Percentiles rank a stretch among this genome's conserved stretches.
Conservation (phyloP, 768 basidiomycete genomes). For the Termitomyces eurrhizus region DNA sequence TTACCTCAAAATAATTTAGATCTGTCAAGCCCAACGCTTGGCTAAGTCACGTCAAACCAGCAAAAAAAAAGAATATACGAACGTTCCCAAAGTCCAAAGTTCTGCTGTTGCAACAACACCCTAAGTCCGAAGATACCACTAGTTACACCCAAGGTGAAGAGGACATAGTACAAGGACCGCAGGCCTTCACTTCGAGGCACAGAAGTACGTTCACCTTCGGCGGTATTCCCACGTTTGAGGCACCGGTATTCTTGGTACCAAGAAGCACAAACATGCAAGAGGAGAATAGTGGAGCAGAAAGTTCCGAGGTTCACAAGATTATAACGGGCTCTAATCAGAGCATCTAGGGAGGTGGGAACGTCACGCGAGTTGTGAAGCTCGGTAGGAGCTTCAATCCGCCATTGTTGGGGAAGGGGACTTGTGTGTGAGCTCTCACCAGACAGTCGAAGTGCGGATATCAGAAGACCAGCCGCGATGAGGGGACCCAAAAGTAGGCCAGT, state of each 20-base stretch:
- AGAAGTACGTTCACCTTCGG: slow-evolving; percentile 69
- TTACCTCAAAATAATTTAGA: slow-evolving; percentile 72
- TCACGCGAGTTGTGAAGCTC: slow-evolving; percentile 42
- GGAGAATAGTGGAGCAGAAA: slow-evolving; percentile 73
- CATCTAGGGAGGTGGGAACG: slow-evolving; percentile 43
- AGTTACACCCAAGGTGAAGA: slow-evolving; percentile 58
- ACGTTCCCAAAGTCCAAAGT: slow-evolving; percentile 71
- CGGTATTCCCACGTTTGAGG: slow-evolving; percentile 31
- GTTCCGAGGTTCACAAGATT: slow-evolving; percentile 77
- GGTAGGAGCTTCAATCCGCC: slow-evolving; percentile 77
- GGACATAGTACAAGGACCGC: slow-evolving; percentile 58
- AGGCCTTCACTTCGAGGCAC: slow-evolving; percentile 71
- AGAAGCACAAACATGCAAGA: slow-evolving; percentile 77
- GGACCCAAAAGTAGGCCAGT: slow-evolving; percentile 85
- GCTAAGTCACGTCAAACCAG: not conserved
- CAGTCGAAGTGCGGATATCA: slow-evolving; percentile 46
- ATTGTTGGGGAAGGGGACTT: slow-evolving; percentile 48
- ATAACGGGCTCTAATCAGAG: slow-evolving; percentile 65
- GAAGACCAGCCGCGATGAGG: slow-evolving; percentile 66
- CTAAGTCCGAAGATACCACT: slow-evolving; percentile 46
- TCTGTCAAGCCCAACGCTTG: slow-evolving; percentile 39
- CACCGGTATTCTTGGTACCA: slow-evolving; percentile 65
- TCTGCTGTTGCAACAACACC: slow-evolving; percentile 35
- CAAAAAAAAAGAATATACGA: slow-evolving; percentile 19
- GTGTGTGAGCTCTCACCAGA: slow-evolving; percentile 21